Evolutionary conservation across 805 yeast species (phyloP).

Genomic region (Saccharomycopsis microspora): DNA sequence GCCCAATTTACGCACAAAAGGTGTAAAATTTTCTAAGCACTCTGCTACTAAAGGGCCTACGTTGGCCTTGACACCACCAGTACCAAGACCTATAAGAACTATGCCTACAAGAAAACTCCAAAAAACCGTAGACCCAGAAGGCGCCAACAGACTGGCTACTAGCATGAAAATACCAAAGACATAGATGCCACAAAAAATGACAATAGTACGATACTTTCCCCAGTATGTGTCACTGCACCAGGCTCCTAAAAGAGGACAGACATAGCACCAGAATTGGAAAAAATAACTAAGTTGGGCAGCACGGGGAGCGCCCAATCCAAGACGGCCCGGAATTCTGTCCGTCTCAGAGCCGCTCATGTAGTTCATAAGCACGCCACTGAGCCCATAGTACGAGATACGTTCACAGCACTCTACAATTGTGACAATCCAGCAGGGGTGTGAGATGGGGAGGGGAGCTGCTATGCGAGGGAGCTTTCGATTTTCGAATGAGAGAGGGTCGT

Average conservation of each 20-base stretch:
- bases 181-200: slow-evolving; percentile 47
- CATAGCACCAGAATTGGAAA: slow-evolving; percentile 74
- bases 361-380: slow-evolving; percentile 66
- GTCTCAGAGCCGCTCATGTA: slow-evolving; percentile 52
- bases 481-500: not conserved
- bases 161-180: slow-evolving; percentile 51
- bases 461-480: not conserved
- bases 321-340: slow-evolving; percentile 35
- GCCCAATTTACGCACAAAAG: slow-evolving; percentile 21
- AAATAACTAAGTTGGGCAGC: slow-evolving; percentile 67
- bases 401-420: slow-evolving; percentile 71
- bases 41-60: slow-evolving; percentile 65
- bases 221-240: slow-evolving; percentile 61
- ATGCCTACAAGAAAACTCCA: slow-evolving; percentile 53
- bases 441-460: not conserved
- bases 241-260: slow-evolving; percentile 72
- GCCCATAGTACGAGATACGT: slow-evolving; percentile 72
- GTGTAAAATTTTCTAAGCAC: slow-evolving; percentile 6
- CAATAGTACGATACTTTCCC: slow-evolving; percentile 64
- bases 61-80: slow-evolving; percentile 75
- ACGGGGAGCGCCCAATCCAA: slow-evolving; percentile 46
- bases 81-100: slow-evolving; percentile 58
- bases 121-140: slow-evolving; percentile 41
- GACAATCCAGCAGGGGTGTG: slow-evolving; percentile 33
- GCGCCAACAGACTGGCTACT: slow-evolving; percentile 59